These are phyloP conservation scores for Rhodamnia rubescens DNA, from an alignment of 345 rosid species.

Conservation along the genomic window DNA sequence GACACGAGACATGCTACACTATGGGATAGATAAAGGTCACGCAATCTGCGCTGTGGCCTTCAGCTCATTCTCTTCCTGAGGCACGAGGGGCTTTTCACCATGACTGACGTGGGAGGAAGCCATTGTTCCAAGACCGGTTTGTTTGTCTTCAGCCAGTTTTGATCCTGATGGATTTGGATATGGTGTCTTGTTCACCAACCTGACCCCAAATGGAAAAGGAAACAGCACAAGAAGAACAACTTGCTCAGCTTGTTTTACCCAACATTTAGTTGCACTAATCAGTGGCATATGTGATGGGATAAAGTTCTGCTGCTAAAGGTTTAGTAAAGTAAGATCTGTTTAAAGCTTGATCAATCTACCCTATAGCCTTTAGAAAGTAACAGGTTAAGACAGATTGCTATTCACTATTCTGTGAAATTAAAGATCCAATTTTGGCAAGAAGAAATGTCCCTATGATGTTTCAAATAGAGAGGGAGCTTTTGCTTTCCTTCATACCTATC, in stretches of 20 bases:
- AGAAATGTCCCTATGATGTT: neutral
- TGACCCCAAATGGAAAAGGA: conserved; percentile 5
- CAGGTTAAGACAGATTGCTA: neutral
- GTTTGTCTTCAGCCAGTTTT: conserved; percentile 16
- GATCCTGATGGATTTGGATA: conserved; percentile 24
- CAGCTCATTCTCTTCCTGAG: conserved; percentile 13
- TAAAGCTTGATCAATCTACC: neutral
- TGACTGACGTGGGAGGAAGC: conserved; percentile 18
- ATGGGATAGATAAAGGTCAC: conserved; percentile 4
- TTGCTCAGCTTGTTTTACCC: neutral
- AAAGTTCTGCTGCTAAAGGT: neutral
- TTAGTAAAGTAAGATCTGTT: neutral
- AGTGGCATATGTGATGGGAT: neutral
- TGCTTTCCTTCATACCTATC: conserved; percentile 48
- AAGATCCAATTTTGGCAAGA: neutral
- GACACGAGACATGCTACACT: neutral
- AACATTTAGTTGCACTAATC: neutral
- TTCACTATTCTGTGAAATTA: neutral
- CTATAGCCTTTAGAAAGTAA: neutral
- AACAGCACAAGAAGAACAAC: neutral
- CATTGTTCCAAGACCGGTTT: conserved; percentile 12
- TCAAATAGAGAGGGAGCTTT: neutral
- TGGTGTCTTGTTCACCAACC: conserved; percentile 74
- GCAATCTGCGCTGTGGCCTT: conserved; percentile 12
- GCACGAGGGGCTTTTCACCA: conserved; percentile 15